Conservation (phyloP, 1,139 yeast genomes). For the Chernovozyma aurita region DNA sequence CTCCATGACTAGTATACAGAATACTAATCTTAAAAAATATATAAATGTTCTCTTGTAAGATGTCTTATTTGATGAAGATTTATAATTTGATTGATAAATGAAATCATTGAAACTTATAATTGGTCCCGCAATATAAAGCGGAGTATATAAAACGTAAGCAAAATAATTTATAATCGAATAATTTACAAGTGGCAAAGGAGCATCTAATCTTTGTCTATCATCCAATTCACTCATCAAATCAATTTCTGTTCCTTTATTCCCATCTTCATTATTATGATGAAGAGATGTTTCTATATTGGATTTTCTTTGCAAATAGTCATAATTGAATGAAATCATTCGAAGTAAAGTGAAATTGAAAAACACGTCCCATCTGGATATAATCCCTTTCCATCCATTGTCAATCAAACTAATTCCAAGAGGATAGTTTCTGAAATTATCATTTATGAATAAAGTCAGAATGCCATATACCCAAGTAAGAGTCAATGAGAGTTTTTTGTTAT, state of each 20-base stretch:
- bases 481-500: conserved; percentile 26
- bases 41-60: conserved; percentile 44
- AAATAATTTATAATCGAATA: conserved; percentile 63
- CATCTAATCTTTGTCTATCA: conserved; percentile 66
- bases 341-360: conserved; percentile 85
- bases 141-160: conserved; percentile 79
- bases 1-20: conserved; percentile 86
- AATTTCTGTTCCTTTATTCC: conserved; percentile 10
- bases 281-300: conserved; percentile 6
- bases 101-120: conserved; percentile 89
- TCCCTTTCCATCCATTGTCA: conserved; percentile 62
- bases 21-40: conserved; percentile 63
- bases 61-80: conserved; percentile 37
- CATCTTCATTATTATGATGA: conserved; percentile 9
- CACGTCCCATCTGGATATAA: conserved; percentile 92
- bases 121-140: conserved; percentile 94
- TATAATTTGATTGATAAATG: conserved; percentile 60
- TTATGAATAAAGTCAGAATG: conserved; percentile 66
- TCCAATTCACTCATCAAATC: conserved; percentile 20
- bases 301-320: conserved; percentile 62
- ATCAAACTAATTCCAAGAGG: conserved; percentile 49
- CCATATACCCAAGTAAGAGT: conserved; percentile 72
- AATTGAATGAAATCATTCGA: conserved; percentile 75
- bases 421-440: conserved; percentile 59
- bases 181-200: conserved; percentile 56